A percentile compares a stretch with the other conserved stretches of the same genome.
phyloP scores from a whole-genome alignment of 306 rosid species.

The Sechiopsis laciniata region DNA sequence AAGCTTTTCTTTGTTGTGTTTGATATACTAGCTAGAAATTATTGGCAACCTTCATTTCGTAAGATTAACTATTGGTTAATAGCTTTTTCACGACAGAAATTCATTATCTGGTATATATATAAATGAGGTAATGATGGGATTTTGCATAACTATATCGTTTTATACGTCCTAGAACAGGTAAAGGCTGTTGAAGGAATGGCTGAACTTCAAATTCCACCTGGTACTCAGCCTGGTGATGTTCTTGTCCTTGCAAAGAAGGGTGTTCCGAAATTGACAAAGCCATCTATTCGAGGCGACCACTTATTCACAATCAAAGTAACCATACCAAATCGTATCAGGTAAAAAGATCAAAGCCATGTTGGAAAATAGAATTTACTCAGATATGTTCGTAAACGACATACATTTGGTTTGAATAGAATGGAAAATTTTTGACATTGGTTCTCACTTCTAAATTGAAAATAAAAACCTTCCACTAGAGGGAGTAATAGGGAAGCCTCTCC shows the following conservation, averaged over 20 bases:
- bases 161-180: conserved; percentile 47
- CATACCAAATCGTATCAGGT: conserved; percentile 87
- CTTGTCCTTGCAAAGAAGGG: conserved; percentile 85
- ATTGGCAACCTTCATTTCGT: neutral
- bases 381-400: neutral
- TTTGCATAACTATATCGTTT: neutral
- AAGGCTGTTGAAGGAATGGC: conserved; percentile 76
- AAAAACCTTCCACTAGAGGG: neutral
- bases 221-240: conserved; percentile 88
- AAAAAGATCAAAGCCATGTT: neutral
- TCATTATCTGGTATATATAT: neutral
- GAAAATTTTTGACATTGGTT: neutral
- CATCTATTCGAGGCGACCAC: conserved; percentile 93
- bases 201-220: conserved; percentile 75
- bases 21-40: neutral
- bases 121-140: neutral
- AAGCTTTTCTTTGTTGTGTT: neutral
- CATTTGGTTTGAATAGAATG: neutral
- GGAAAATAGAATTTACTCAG: neutral
- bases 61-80: neutral
- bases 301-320: conserved; percentile 76
- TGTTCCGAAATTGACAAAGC: conserved; percentile 77
- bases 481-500: neutral
- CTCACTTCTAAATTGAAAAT: neutral
- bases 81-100: neutral